Percentiles rank a stretch among this genome's conserved stretches.
Conservation (phyloP, 225 moss, liverwort and hornwort species). For the Polytrichum formosum region DNA sequence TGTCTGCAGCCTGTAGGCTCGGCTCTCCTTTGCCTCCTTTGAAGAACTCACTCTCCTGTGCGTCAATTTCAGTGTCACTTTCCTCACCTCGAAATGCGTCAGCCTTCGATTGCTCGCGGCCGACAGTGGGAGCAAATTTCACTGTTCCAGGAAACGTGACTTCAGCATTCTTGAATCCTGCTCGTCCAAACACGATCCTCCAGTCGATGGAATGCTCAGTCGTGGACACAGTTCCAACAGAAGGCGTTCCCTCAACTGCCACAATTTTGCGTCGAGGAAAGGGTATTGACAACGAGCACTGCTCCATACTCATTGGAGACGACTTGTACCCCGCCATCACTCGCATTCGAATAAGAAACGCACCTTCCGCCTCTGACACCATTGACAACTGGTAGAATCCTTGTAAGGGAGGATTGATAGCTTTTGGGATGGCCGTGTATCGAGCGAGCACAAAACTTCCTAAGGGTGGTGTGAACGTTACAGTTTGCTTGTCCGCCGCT, state of each 20-base stretch:
- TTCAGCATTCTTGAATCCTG: constrained; percentile 67
- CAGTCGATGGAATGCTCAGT: constrained; percentile 92
- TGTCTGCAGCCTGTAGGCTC: constrained; percentile 56
- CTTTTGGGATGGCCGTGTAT: constrained; percentile 65
- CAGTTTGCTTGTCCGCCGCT: constrained; percentile 47
- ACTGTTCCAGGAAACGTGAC: constrained; percentile 86
- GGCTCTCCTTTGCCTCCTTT: constrained; percentile 72
- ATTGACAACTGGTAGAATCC: constrained; percentile 98
- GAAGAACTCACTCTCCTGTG: constrained; percentile 61
- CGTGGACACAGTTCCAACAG: constrained; percentile 70
- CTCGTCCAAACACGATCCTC: constrained; percentile 74
- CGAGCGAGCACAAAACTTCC: constrained; percentile 87
- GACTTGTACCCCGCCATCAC: constrained; percentile 88
- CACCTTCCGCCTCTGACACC: constrained; percentile 89
- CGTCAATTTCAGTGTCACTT: constrained; percentile 45
- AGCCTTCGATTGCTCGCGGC: constrained; percentile 9
- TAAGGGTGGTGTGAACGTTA: constrained; percentile 87
- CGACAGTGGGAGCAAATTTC: constrained; percentile 63
- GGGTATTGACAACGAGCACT: constrained; percentile 85
- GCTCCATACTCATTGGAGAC: constrained; percentile 71
- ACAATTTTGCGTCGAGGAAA: constrained; percentile 81
- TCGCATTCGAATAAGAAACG: constrained; percentile 85
- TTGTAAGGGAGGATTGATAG: constrained; percentile 72
- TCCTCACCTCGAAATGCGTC: constrained; percentile 40
- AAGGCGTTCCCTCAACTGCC: constrained; percentile 82